A percentile compares a stretch with the other conserved stretches of the same genome.
Evolutionary conservation across 78 protist genomes (phyloP).

Genomic region (Pigoraptor vietnamica): DNA sequence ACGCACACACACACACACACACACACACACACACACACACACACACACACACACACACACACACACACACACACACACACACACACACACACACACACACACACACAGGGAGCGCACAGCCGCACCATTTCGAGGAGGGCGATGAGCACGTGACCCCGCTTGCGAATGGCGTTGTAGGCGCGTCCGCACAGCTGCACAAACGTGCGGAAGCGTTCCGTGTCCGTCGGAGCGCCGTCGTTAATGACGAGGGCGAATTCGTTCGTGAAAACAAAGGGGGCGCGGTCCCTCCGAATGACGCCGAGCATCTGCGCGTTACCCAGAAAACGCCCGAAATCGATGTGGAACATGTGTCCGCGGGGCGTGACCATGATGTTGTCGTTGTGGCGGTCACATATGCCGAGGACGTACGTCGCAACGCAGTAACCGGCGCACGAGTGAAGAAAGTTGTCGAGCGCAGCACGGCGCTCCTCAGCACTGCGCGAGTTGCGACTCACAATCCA

Average conservation of each 20-base stretch:
- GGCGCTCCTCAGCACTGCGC: constrained; percentile 5
- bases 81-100: too few species aligned
- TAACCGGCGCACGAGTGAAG: constrained; percentile 70
- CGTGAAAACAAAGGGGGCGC: constrained; percentile 94
- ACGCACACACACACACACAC: too few species aligned
- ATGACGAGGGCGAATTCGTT: constrained; percentile 47
- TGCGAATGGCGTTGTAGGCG: constrained; percentile 80
- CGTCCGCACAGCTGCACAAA: constrained; percentile 63
- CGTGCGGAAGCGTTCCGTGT: constrained; percentile 33
- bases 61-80: too few species aligned
- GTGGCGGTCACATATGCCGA: constrained; percentile 86
- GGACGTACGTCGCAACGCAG: constrained; percentile 82
- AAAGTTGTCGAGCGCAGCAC: constrained; percentile 54
- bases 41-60: too few species aligned
- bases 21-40: too few species aligned
- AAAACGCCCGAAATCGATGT: constrained; percentile 88
- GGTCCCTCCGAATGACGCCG: constrained; percentile 77
- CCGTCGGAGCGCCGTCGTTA: constrained; percentile 48
- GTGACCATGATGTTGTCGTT: constrained; percentile 81
- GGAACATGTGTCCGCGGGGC: constrained; percentile 77
- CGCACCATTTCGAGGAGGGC: constrained; percentile 51
- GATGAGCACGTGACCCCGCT: constrained; percentile 59
- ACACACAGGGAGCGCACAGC: too few species aligned
- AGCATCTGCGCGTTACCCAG: constrained; percentile 73
- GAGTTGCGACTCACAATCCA: constrained; percentile 67